Evolutionary conservation across 2,329 filamentous ascomycete species (phyloP), one percentile per base, ranked within the genome.

Genomic region (Septoria linicola): DNA sequence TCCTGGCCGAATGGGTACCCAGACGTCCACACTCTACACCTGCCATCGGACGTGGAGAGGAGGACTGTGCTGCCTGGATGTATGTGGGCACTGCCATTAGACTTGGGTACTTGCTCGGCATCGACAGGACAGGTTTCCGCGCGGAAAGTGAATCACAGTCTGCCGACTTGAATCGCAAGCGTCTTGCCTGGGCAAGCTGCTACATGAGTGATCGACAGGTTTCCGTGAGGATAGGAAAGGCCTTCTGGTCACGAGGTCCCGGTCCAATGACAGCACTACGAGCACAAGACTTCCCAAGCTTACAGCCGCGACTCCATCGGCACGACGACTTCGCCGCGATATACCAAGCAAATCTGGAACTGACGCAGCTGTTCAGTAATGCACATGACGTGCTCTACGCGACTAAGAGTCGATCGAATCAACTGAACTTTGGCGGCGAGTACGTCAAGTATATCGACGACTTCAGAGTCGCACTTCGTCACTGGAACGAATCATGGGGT

Each of bases 381-480:
- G 66, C 65, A 8, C 66, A 68, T 41, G 66, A 68, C 45, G 64
- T 68, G 3, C 54, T 68, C 3, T 68, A 68, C 39, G 63, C 66
- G 6, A 65, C 65, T 0, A 68, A 68, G 37, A 61, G 57, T 46
- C 57, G 65, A 11, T 63, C 62, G 13, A 64, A 63, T 36, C 63
- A 67, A 53, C 60, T 67, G 20, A 66, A 66, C 47, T 62, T 59
- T 27, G 65, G 64, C 23, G 66, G 66, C 6, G 66, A 68, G 41
- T 68, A 68, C 41, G 65, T 67, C 39, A 68, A 68, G 48, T 68
- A 68, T 23, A 67, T 68, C 39, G 66, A 68, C 43, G 66, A 68
- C 49, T 67, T 67, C 31, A 57, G 65, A 3, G 62, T 63, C 3
- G 61, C 65, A 10, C 57, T 67, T 7, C 54, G 63, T 10, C 62